Conservation (phyloP, 768 basidiomycete genomes). For the Collybia sp. region DNA sequence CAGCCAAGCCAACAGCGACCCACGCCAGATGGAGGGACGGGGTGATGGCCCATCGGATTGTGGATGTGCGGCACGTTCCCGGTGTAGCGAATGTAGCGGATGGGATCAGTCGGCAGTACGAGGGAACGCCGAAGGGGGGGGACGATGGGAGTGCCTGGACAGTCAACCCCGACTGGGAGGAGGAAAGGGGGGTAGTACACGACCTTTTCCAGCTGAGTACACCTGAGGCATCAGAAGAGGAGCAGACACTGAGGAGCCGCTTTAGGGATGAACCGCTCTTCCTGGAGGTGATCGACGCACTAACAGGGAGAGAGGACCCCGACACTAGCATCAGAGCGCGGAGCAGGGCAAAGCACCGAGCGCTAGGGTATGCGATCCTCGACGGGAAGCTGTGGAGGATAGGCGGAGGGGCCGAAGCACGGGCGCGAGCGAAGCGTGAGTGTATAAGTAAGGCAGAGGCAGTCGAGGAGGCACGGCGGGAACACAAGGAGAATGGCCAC, state of each 20-base stretch:
- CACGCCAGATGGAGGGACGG: constrained; percentile 10
- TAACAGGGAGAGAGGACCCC: not conserved
- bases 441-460: not conserved
- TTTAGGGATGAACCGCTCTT: constrained; percentile 8
- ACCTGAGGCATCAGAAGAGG: not conserved
- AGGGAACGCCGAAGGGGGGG: constrained; percentile 6
- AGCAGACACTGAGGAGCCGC: constrained; percentile 4
- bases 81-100: constrained; percentile 21
- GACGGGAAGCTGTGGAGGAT: not conserved
- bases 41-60: constrained; percentile 17
- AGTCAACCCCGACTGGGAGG: constrained; percentile 23
- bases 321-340: not conserved
- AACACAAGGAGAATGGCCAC: not conserved
- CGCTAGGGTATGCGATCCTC: not conserved
- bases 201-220: not conserved
- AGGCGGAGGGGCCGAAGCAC: not conserved
- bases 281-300: not conserved
- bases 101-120: constrained; percentile 19
- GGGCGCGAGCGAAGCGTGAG: not conserved
- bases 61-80: constrained; percentile 15
- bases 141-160: constrained; percentile 26
- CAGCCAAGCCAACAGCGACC: not conserved
- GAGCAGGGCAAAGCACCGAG: not conserved
- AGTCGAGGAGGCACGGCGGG: not conserved
- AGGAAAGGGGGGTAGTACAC: constrained; percentile 11